These are phyloP conservation scores for Physcia stellaris DNA, from an alignment of 495 filamentous ascomycete species.

Conservation along the genomic window DNA sequence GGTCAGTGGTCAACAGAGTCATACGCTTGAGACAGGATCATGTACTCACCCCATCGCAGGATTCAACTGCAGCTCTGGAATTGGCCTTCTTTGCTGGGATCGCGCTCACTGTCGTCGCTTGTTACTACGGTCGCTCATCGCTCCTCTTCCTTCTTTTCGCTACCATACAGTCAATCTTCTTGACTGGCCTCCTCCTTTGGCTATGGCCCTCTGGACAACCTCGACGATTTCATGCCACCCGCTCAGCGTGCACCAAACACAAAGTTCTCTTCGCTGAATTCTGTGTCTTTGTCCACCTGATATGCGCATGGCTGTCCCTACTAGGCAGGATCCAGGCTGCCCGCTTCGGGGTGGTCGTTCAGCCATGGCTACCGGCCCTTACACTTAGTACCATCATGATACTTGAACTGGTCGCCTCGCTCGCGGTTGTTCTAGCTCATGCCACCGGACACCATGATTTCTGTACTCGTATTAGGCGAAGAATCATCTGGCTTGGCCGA, in stretches of 20 bases:
- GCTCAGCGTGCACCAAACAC: constrained; percentile 2
- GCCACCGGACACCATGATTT: constrained; percentile 6
- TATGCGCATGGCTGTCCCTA: not conserved
- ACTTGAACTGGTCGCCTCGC: constrained; percentile 1
- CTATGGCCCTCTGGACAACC: no score
- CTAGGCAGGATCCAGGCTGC: not conserved
- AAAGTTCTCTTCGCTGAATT: constrained; percentile 1
- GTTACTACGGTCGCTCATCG: no score
- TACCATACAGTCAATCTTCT: no score
- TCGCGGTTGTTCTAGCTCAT: constrained; percentile 1
- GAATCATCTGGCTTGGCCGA: constrained; percentile 3
- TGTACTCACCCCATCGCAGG: no score
- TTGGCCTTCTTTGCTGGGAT: no score
- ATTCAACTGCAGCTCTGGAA: no score
- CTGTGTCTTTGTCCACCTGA: constrained; percentile 1
- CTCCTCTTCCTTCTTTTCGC: no score
- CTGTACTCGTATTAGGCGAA: constrained; percentile 2
- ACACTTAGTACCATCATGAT: constrained; percentile 1
- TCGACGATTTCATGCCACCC: no score
- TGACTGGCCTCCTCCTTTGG: no score
- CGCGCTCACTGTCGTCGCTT: no score
- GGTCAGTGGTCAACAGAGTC: no score
- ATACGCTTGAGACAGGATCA: no score
- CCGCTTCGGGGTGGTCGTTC: not conserved
- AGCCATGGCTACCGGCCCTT: not conserved